A percentile compares a stretch with the other conserved stretches of the same genome.
phyloP scores from a whole-genome alignment of 768 basidiomycete species.

The Trametopsis cervina region DNA sequence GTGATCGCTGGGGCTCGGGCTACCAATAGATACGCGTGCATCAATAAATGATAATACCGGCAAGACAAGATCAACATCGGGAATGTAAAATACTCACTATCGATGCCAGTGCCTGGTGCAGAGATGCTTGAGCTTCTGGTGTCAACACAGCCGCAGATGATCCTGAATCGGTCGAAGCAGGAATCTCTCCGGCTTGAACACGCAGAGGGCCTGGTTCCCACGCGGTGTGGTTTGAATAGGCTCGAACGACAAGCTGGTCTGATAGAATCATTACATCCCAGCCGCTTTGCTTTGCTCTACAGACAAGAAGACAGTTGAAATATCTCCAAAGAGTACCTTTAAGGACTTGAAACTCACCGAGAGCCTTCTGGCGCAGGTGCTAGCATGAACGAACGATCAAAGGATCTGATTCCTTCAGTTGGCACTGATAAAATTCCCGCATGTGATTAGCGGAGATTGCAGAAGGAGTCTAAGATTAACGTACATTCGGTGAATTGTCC shows the following conservation, averaged over 20 bases:
- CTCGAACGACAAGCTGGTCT: conserved; percentile 78
- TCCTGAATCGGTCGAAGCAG: conserved; percentile 11
- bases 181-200: conserved; percentile 48
- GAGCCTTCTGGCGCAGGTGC: conserved; percentile 77
- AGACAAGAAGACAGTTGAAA: conserved; percentile 11
- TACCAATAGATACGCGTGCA: conserved; percentile 23
- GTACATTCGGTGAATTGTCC: conserved; percentile 89
- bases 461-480: conserved; percentile 20
- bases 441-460: neutral
- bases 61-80: conserved; percentile 3
- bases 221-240: conserved; percentile 76
- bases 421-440: conserved; percentile 39
- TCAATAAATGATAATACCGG: conserved; percentile 10
- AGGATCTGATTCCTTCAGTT: conserved; percentile 77
- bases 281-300: conserved; percentile 69
- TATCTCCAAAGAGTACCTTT: neutral
- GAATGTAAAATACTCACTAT: conserved; percentile 38
- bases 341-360: conserved; percentile 46
- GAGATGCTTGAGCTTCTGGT: conserved; percentile 28
- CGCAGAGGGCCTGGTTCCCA: conserved; percentile 73
- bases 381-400: conserved; percentile 88
- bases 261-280: conserved; percentile 91
- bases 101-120: conserved; percentile 44
- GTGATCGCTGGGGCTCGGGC: conserved; percentile 63
- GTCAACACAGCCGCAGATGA: conserved; percentile 22